Conservation (phyloP, 805 yeast genomes). For the Cyberlindnera suaveolens region DNA sequence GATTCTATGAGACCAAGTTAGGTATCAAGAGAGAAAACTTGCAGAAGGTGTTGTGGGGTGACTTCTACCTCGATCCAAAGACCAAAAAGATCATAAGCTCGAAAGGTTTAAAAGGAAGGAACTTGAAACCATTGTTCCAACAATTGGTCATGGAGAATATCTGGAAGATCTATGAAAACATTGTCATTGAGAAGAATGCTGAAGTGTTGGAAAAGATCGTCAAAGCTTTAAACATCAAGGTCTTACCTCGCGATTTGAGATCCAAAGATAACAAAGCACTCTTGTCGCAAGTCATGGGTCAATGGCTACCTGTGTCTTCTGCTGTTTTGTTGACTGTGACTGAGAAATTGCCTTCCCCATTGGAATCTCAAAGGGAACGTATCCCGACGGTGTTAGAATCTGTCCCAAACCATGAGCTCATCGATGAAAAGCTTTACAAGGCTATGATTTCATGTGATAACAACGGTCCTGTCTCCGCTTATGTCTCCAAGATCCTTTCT, state of each 20-base stretch:
- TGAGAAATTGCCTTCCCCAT: conserved; percentile 81
- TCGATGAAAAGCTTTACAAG: conserved; percentile 42
- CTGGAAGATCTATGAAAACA: conserved; percentile 83
- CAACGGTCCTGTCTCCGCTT: conserved; percentile 64
- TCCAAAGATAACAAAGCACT: conserved; percentile 69
- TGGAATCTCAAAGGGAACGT: conserved; percentile 64
- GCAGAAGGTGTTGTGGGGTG: conserved; percentile 93
- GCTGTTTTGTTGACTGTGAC: conserved; percentile 81
- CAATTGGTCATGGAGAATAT: conserved; percentile 81
- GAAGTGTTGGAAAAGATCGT: conserved; percentile 75
- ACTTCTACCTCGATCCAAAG: conserved; percentile 82
- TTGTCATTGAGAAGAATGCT: conserved; percentile 55
- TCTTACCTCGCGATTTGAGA: conserved; percentile 68
- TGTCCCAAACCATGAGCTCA: conserved; percentile 42
- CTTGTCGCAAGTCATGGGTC: conserved; percentile 66
- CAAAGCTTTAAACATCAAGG: conserved; percentile 57
- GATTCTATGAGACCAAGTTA: conserved; percentile 74
- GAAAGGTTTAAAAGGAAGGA: conserved; percentile 55
- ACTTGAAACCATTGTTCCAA: conserved; percentile 77
- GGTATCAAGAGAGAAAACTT: conserved; percentile 78
- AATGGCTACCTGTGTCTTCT: conserved; percentile 91
- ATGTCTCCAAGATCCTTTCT: conserved; percentile 84
- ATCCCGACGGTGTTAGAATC: conserved; percentile 60
- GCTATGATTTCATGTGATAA: conserved; percentile 65
- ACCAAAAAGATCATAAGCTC: conserved; percentile 73